Percentiles rank a stretch among this genome's conserved stretches.
These are phyloP conservation scores for Penicillium paneum DNA, from an alignment of 2,329 filamentous ascomycete species.

Conservation along the genomic window DNA sequence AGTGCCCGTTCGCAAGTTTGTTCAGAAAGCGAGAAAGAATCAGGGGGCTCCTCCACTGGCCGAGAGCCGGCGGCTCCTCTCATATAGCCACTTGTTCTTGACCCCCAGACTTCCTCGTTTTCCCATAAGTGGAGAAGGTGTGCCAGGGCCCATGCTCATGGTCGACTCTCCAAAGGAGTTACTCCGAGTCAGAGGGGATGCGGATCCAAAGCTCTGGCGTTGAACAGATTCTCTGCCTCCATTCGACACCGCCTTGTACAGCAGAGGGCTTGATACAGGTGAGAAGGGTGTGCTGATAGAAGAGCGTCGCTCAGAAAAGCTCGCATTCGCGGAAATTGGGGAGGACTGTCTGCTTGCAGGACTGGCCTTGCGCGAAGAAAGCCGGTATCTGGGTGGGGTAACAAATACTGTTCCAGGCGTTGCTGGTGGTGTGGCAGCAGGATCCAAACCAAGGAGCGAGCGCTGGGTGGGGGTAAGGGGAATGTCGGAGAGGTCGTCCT, in stretches of 20 bases:
- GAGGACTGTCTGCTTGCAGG: constrained; percentile 38
- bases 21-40: constrained; percentile 13
- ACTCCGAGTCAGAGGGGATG: constrained; percentile 43
- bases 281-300: constrained; percentile 53
- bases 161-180: constrained; percentile 44
- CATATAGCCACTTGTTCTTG: constrained; percentile 94
- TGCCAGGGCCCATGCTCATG: constrained; percentile 47
- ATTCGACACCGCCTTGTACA: constrained; percentile 63
- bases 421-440: constrained; percentile 59
- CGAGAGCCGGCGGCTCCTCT: constrained; percentile 59
- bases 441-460: constrained; percentile 74
- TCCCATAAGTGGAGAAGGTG: constrained; percentile 63
- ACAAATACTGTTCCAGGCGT: constrained; percentile 71
- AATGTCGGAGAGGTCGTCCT: constrained; percentile 82
- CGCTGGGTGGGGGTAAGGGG: constrained; percentile 87
- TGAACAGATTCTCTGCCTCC: constrained; percentile 39
- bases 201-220: constrained; percentile 52
- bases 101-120: constrained; percentile 72
- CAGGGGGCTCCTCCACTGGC: constrained; percentile 38
- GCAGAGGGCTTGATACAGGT: constrained; percentile 55
- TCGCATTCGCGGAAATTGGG: constrained; percentile 38
- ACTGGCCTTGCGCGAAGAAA: constrained; percentile 56
- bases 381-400: constrained; percentile 82
- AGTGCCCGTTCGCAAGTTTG: constrained; percentile 10
- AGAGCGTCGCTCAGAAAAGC: constrained; percentile 33